Conservation (phyloP, 768 basidiomycete genomes). For the Lactifluus volemus region DNA sequence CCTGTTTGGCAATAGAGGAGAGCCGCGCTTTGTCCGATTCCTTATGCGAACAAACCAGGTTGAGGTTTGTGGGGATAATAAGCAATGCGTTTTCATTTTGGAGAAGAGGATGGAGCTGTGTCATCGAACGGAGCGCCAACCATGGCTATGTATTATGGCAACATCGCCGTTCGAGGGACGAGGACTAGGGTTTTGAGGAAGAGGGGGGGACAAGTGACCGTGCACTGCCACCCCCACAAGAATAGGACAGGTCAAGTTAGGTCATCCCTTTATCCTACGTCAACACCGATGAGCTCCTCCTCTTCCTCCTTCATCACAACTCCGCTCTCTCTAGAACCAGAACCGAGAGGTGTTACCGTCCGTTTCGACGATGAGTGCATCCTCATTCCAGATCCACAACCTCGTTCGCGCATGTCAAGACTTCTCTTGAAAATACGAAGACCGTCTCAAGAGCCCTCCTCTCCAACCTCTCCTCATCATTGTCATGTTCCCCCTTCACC, state of each 20-base stretch:
- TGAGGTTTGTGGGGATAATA: background rate
- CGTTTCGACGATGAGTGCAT: slow-evolving; percentile 68
- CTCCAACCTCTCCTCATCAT: slow-evolving; percentile 33
- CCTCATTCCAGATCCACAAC: slow-evolving; percentile 54
- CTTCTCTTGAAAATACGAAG: slow-evolving; percentile 49
- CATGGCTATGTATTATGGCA: slow-evolving; percentile 75
- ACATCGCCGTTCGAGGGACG: slow-evolving; percentile 28
- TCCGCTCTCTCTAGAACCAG: background rate
- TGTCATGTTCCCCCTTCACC: slow-evolving; percentile 38
- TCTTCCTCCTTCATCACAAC: background rate
- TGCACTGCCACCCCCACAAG: slow-evolving; percentile 8
- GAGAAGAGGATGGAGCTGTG: background rate
- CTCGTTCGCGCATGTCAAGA: slow-evolving; percentile 37
- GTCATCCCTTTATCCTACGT: background rate
- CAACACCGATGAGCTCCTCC: background rate
- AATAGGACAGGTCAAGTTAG: background rate
- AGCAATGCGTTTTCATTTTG: slow-evolving; percentile 32
- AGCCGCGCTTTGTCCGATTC: slow-evolving; percentile 70
- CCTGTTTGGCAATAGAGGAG: slow-evolving; percentile 70
- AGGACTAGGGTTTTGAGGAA: slow-evolving; percentile 36
- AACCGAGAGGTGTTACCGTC: slow-evolving; percentile 31
- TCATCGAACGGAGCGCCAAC: slow-evolving; percentile 14
- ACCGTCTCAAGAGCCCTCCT: slow-evolving; percentile 15
- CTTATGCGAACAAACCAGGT: slow-evolving; percentile 33
- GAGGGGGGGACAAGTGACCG: background rate